These are phyloP conservation scores for Geranium brycei DNA, from an alignment of 345 rosid genomes.

Conservation along the genomic window DNA sequence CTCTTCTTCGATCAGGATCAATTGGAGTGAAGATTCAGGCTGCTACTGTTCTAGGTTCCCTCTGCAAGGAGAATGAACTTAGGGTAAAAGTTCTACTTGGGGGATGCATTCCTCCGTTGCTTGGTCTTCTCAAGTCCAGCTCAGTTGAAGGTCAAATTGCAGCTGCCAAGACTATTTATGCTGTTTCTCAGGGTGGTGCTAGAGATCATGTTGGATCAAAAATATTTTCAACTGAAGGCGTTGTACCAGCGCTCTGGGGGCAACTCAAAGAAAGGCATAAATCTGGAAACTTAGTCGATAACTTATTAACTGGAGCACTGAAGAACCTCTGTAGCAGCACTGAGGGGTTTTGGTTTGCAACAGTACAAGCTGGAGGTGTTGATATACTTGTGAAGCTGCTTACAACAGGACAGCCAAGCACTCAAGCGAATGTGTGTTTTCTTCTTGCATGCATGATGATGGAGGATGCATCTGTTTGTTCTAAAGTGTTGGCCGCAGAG, in stretches of 20 bases:
- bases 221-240: slow-evolving; percentile 98
- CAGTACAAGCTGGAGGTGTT: slow-evolving; percentile 89
- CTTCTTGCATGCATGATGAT: slow-evolving; percentile 95
- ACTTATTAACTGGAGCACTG: slow-evolving; percentile 84
- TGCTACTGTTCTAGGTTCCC: slow-evolving; percentile 88
- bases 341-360: slow-evolving; percentile 90
- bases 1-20: slow-evolving; percentile 96
- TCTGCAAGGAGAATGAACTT: slow-evolving; percentile 95
- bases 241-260: slow-evolving; percentile 91
- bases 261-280: slow-evolving; percentile 60
- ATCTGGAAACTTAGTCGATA: slow-evolving; percentile 72
- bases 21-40: slow-evolving; percentile 91
- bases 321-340: slow-evolving; percentile 84
- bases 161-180: slow-evolving; percentile 87
- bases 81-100: slow-evolving; percentile 96
- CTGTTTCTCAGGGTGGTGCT: slow-evolving; percentile 94
- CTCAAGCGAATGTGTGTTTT: slow-evolving; percentile 85
- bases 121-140: slow-evolving; percentile 92
- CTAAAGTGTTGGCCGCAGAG: slow-evolving; percentile 74
- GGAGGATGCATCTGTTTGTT: slow-evolving; percentile 86
- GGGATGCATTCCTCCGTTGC: slow-evolving; percentile 99
- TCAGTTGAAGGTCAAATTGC: slow-evolving; percentile 95
- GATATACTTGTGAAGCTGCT: slow-evolving; percentile 96
- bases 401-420: slow-evolving; percentile 58
- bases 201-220: slow-evolving; percentile 98